Evolutionary conservation across 306 rosid genomes (phyloP), one percentile per base, ranked within the genome.

Genomic region (Casuarina equisetifolia): DNA sequence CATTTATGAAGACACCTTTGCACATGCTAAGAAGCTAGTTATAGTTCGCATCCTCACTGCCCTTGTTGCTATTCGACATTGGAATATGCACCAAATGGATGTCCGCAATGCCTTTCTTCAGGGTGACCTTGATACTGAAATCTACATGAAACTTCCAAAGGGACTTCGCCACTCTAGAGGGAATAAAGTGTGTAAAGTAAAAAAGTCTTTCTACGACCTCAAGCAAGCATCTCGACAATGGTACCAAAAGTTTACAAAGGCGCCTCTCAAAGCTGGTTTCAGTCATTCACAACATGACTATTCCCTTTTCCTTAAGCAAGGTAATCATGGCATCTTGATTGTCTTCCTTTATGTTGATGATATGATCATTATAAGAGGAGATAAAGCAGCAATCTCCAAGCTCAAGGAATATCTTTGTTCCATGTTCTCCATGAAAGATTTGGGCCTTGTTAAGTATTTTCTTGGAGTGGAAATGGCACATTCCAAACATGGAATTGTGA

Each of bases 151-250:
- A 1, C 0, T 69, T 2, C 73, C 53, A 1, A 6, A 3, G 0
- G 36, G 55, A 1, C n/a, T 69, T 17, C 0, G 1, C 2, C 0
- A 7, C 0, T 1, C 13, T 0, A 1, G 32, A 4, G 16, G 11
- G 8, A 0, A 3, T 7, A 35, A 42, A 4, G 55, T 69, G 0
- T 69, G 55, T 10, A 44, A 4, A 8, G 0, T 44, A 1, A 44
- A 44, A 6, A 44, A 44, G 6, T 44, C 48, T 4, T 6, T 63
- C 0, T 63, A 45, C 11, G 55, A 54, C 1, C 4, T 69, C 0
- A 69, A 20, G 9, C 38, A 15, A 17, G 48, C 55, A 0, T 9
- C 9, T 0, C 2, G 10, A 1, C 48, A 19, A 5, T 43, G 12
- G 73, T 17, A 5, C 2, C 3, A 6, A 6, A 44, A 44, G 0